phyloP scores from a whole-genome alignment of 1,284 basidiomycete species.

The Hymenochaete sp. region DNA sequence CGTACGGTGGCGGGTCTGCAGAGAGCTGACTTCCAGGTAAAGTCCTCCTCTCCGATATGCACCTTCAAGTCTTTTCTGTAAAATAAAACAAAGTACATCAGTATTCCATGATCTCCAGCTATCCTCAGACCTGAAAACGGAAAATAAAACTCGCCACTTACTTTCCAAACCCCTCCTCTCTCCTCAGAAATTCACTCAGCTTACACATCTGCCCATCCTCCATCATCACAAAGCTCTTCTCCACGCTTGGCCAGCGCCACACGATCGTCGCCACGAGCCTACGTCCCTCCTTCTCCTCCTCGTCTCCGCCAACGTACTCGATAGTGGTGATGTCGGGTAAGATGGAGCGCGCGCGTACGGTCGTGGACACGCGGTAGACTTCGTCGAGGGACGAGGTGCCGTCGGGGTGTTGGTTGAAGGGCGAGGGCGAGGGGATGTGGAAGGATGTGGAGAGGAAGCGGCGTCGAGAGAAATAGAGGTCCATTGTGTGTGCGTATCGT shows the following conservation, averaged over 20 bases:
- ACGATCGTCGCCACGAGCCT: constrained; percentile 1
- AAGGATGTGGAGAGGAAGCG: constrained; percentile 5
- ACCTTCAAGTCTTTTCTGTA: constrained; percentile 4
- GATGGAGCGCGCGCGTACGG: constrained; percentile 4
- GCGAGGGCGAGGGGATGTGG: neutral
- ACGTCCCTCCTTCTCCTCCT: constrained; percentile 1
- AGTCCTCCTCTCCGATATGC: constrained; percentile 1
- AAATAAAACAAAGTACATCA: neutral
- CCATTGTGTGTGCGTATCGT: neutral
- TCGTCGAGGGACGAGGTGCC: neutral
- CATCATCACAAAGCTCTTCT: constrained; percentile 1
- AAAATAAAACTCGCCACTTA: neutral
- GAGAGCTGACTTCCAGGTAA: constrained; percentile 7
- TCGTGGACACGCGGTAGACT: constrained; percentile 6
- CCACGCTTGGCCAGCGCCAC: constrained; percentile 8
- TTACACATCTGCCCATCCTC: constrained; percentile 1
- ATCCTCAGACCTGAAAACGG: neutral
- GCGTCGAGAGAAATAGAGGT: constrained; percentile 8
- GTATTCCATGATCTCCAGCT: neutral
- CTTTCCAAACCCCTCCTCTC: constrained; percentile 2
- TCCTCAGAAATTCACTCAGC: constrained; percentile 6
- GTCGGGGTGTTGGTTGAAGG: neutral
- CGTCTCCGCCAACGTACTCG: constrained; percentile 1
- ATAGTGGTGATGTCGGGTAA: constrained; percentile 7
- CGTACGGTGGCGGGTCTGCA: constrained; percentile 2